phyloP scores from a whole-genome alignment of 345 rosid species.

The Eutrema japonicum region DNA sequence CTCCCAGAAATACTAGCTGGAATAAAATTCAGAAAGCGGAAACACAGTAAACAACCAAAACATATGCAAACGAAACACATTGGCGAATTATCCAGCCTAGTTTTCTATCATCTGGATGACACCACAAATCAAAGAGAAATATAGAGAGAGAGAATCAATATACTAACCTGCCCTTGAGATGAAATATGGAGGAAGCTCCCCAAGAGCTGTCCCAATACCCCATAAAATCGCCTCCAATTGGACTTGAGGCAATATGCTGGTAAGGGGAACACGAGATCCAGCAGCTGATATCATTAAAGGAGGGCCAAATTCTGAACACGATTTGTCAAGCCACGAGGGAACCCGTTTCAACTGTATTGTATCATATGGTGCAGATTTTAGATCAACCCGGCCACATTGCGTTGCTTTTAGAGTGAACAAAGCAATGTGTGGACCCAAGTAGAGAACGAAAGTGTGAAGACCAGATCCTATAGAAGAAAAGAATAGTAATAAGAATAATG shows the following conservation, averaged over 20 bases:
- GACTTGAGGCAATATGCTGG: constrained; percentile 71
- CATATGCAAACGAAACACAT: neutral
- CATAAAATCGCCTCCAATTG: constrained; percentile 89
- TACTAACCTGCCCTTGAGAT: constrained; percentile 90
- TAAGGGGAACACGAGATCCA: constrained; percentile 80
- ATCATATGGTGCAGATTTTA: constrained; percentile 94
- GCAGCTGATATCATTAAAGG: constrained; percentile 59
- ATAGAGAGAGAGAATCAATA: neutral
- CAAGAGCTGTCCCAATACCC: constrained; percentile 99
- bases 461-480: constrained; percentile 76
- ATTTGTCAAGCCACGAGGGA: constrained; percentile 94
- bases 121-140: neutral
- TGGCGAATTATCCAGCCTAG: neutral
- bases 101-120: no score
- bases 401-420: constrained; percentile 84
- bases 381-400: constrained; percentile 70
- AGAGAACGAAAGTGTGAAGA: constrained; percentile 94
- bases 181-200: constrained; percentile 99
- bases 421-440: constrained; percentile 97
- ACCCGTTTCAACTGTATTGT: constrained; percentile 49
- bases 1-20: constrained; percentile 80
- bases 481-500: neutral
- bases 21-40: constrained; percentile 10
- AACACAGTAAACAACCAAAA: constrained; percentile 6
- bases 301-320: constrained; percentile 84